Conservation (phyloP, 1,284 basidiomycete genomes). For the Lentinula novae-zelandiae region DNA sequence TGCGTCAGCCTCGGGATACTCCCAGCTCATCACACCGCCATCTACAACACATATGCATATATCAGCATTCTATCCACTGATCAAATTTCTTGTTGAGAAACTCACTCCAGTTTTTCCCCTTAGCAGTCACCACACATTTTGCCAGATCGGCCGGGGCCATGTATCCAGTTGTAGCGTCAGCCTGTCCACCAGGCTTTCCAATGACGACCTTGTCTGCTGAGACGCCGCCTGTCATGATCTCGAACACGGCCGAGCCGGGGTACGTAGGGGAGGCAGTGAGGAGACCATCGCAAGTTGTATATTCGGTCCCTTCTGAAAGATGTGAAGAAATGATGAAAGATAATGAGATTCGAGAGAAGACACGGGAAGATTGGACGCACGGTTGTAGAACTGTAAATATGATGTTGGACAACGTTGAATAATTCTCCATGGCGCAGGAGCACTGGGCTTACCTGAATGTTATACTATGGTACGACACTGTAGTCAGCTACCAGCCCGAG, state of each 20-base stretch:
- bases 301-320: constrained; percentile 48
- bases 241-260: constrained; percentile 49
- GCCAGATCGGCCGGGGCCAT: constrained; percentile 51
- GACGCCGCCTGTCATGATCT: constrained; percentile 47
- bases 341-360: background rate
- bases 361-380: constrained; percentile 29
- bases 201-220: constrained; percentile 43
- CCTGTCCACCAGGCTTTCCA: constrained; percentile 54
- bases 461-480: background rate
- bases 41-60: constrained; percentile 26
- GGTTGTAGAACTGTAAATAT: constrained; percentile 55
- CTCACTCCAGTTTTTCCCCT: constrained; percentile 23
- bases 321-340: background rate
- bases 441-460: background rate
- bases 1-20: constrained; percentile 10
- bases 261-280: constrained; percentile 49
- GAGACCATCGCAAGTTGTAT: constrained; percentile 52
- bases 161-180: constrained; percentile 57
- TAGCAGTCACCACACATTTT: constrained; percentile 49
- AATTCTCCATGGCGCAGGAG: background rate
- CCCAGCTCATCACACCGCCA: constrained; percentile 47
- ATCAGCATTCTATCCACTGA: background rate
- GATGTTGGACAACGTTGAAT: constrained; percentile 4
- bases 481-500: background rate
- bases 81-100: background rate